Evolutionary conservation across 352 stramenopile genomes (phyloP), one percentile per base, ranked within the genome.

Genomic region (Pythium apleroticum): DNA sequence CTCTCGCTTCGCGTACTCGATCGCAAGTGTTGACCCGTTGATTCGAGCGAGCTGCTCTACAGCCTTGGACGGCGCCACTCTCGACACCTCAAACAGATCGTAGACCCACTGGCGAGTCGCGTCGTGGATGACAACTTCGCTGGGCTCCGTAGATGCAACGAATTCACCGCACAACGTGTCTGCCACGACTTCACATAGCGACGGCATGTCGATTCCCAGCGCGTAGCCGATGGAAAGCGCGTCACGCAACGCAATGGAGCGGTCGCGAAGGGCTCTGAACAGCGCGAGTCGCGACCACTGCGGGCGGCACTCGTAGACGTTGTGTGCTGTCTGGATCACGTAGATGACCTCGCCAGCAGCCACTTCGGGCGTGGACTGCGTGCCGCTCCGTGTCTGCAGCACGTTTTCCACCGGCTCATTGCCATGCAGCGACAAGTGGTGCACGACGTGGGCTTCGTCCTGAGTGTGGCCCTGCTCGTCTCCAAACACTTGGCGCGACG

Each of bases 161-260:
- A 81, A 39, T 55, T 69, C 76, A 5, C 52, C 71, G 57, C 87
- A 91, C 22, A 96, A 70, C 19, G 87, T 93, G 46, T 96, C 87
- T 15, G 85, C 85, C 3, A 89, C 87, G 11, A 94, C 84, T 64
- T 94, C 80, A 41, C 87, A 96, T 7, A 96, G 67, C 12, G 87
- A 94, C 41, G 87, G 78, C 87, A 96, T 96, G 60, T 96, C 87
- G 33, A 93, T 93, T 20, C 85, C 85, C 48, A 96, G 73, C 3
- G 87, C 85, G 56, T 96, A 93, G 3, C 87, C 87, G 25, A 96
- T 96, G 9, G 78, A 93, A n/a, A 91, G 70, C 1, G 85, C 87
- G 52, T 93, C 82, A 30, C 71, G 69, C 19, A 96, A 71, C 3
- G 73, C 66, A 28, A 94, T 91, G 1, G 66, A 66, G 12, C 71